Conservation (phyloP, 2,329 filamentous ascomycete genomes). For the Colletotrichum nymphaeae region DNA sequence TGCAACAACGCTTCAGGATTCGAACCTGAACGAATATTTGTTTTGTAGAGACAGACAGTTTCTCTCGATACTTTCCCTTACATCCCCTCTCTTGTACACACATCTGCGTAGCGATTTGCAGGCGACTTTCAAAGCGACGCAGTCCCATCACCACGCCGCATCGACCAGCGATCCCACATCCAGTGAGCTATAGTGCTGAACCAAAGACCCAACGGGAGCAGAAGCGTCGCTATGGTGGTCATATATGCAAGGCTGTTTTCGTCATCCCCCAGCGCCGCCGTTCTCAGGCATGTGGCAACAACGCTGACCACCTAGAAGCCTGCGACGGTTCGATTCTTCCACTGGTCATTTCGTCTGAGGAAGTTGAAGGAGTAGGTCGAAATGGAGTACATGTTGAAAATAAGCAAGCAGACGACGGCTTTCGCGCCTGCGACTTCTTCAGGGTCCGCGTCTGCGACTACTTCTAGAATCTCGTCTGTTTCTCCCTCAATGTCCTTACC, state of each 20-base stretch:
- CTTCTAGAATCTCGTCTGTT: no score
- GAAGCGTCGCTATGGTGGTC: not conserved
- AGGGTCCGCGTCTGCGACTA: no score
- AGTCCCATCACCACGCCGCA: not conserved
- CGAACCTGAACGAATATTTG: not conserved
- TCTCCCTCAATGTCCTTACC: no score
- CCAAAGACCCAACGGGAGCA: not conserved
- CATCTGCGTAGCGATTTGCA: not conserved
- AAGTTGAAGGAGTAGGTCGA: not conserved
- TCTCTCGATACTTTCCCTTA: no score
- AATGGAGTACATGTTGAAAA: no score
- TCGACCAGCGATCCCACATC: not conserved
- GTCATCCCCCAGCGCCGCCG: not conserved
- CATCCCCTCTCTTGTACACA: no score
- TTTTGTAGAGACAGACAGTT: not conserved
- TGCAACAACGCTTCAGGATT: not conserved
- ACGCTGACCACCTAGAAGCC: not conserved
- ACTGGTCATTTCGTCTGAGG: not conserved
- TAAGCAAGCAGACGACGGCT: no score
- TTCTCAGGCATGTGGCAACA: not conserved
- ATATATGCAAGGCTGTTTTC: not conserved
- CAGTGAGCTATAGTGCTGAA: not conserved
- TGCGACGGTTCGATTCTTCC: not conserved
- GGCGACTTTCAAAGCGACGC: not conserved
- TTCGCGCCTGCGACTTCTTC: no score